Evolutionary conservation across 192 early-diverging fungal species (phyloP), one percentile per base, ranked within the genome.

Genomic region (Podila epicladia): DNA sequence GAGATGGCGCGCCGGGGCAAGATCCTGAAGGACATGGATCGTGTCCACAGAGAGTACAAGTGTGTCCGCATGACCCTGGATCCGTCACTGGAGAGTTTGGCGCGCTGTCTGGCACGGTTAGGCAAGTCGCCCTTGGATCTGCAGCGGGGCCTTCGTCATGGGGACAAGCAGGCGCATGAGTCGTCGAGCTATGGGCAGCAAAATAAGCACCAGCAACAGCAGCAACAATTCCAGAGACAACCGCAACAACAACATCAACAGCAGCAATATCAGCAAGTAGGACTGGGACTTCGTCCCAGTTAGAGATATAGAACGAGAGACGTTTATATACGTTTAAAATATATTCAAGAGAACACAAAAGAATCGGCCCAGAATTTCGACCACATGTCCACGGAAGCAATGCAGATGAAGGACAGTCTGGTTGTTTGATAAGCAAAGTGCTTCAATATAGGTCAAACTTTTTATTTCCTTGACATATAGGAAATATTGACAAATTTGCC

Each of bases 41-140:
- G 71, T 28, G 58, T 73, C n/a, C 77, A 80, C 17, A 37, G 67
- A 12, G 77, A 80, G 32, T 80, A 69, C 35, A 49, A 65, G 12
- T 64, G 65, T 61, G 31, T 80, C 0, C 60, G 67, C 5, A 38
- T 73, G 62, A 69, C 45, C 15, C 20, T 45, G 19, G 77, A 80
- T 59, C 77, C 77, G 2, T 24, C 68, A 5, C 1, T 67, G 55
- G 77, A 80, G 19, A 80, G 77, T 19, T 33, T 72, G 49, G 2
- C 29, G 5, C 5, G 77, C 45, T 80, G 71, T 80, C 62, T 68
- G 37, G 41, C 53, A 24, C 26, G 53, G 37, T 58, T 33, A 7
- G 32, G 31, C 8, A 62, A 24, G 24, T 17, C 33, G 26, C 35
- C 5, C 35, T 35, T 22, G 32, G 32, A 58, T 20, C 35, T 55